Evolutionary conservation across 106 monocot genomes (phyloP).

Genomic region (Dioscorea alata): DNA sequence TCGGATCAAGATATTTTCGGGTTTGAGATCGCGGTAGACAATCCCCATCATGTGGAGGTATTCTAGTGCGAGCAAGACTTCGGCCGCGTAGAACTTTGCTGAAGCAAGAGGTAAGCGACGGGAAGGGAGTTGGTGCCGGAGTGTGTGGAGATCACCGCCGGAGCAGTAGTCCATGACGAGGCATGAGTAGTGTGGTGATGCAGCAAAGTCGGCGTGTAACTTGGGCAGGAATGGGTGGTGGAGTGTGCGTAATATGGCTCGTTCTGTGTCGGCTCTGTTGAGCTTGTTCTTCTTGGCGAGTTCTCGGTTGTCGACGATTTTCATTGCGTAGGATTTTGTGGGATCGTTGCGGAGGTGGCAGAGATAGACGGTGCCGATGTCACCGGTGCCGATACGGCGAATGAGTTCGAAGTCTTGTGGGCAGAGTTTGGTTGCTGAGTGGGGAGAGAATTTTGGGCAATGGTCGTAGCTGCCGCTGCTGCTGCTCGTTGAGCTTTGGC

Average conservation of each 20-base stretch:
- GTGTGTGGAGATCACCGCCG: slow-evolving; percentile 87
- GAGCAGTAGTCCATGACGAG: slow-evolving; percentile 87
- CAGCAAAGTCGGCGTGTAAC: slow-evolving; percentile 79
- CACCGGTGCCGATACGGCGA: slow-evolving; percentile 64
- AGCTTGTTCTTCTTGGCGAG: slow-evolving; percentile 72
- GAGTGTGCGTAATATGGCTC: slow-evolving; percentile 48
- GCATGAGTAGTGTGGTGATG: slow-evolving; percentile 50
- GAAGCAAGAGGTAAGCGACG: slow-evolving; percentile 57
- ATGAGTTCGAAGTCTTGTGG: slow-evolving; percentile 63
- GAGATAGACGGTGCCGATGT: slow-evolving; percentile 81
- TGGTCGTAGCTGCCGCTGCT: slow-evolving; percentile 12
- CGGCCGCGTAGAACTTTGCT: slow-evolving; percentile 76
- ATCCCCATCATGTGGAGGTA: slow-evolving; percentile 94
- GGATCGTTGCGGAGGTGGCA: slow-evolving; percentile 39
- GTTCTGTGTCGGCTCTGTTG: slow-evolving; percentile 62
- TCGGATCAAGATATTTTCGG: slow-evolving; percentile 87
- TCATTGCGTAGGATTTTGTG: slow-evolving; percentile 48
- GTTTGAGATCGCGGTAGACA: slow-evolving; percentile 91
- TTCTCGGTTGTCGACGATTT: slow-evolving; percentile 69
- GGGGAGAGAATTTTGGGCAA: slow-evolving; percentile 30
- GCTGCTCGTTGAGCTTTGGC: slow-evolving; percentile 43
- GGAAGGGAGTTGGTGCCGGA: slow-evolving; percentile 65
- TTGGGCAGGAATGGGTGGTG: slow-evolving; percentile 82
- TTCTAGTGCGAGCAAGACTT: slow-evolving; percentile 80
- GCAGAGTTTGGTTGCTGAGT: slow-evolving; percentile 15